phyloP scores from a whole-genome alignment of 176 grass and related monocot species.

The Ensete ventricosum region DNA sequence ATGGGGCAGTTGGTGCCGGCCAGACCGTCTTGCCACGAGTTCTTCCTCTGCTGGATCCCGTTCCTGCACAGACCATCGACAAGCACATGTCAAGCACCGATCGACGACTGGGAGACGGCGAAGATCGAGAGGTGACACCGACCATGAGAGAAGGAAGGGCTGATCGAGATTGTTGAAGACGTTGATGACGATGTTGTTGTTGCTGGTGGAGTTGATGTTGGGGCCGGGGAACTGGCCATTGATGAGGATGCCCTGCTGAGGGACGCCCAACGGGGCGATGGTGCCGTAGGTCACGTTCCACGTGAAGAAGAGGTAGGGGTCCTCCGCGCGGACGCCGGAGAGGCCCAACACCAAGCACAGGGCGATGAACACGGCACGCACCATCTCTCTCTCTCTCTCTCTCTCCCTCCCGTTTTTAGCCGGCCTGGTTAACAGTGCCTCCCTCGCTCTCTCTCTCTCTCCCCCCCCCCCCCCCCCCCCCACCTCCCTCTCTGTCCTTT shows the following conservation, averaged over 20 bases:
- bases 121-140: not conserved
- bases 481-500: too few species aligned
- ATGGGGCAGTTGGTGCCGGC: slow-evolving; percentile 77
- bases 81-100: not conserved
- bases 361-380: not conserved
- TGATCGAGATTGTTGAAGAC: slow-evolving; percentile 78
- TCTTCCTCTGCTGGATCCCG: slow-evolving; percentile 89
- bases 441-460: not conserved
- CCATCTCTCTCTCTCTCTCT: slow-evolving; percentile 18
- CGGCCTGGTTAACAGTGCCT: not conserved
- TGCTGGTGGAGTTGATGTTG: slow-evolving; percentile 78
- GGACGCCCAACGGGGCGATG: slow-evolving; percentile 38
- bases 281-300: slow-evolving; percentile 89
- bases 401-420: not conserved
- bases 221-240: slow-evolving; percentile 72
- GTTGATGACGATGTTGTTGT: slow-evolving; percentile 93
- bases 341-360: not conserved
- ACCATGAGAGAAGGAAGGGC: slow-evolving; percentile 86
- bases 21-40: slow-evolving; percentile 83
- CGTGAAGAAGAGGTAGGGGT: slow-evolving; percentile 76
- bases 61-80: slow-evolving; percentile 35
- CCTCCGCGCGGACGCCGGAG: slow-evolving; percentile 45
- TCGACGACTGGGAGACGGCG: not conserved
- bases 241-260: slow-evolving; percentile 71
- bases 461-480: not conserved